A percentile compares a stretch with the other conserved stretches of the same genome.
Conservation (phyloP, 768 basidiomycete genomes). For the Tylopilus subfusipes region DNA sequence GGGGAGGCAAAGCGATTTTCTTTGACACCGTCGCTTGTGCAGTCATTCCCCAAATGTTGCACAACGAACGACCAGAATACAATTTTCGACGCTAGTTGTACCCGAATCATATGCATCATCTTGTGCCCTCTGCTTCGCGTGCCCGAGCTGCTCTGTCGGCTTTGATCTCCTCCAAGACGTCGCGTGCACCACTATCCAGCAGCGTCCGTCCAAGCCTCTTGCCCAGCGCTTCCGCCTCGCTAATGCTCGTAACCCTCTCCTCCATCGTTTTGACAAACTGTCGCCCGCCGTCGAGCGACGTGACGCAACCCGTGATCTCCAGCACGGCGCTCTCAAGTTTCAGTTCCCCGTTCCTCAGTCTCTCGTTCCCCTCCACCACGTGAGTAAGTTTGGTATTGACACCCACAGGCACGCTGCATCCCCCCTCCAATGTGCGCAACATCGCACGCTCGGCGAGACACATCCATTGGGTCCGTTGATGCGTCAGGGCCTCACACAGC, state of each 20-base stretch:
- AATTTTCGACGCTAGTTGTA: conserved; percentile 5
- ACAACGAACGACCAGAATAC: conserved; percentile 27
- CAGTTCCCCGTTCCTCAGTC: conserved; percentile 29
- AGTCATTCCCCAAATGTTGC: conserved; percentile 6
- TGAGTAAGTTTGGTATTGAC: conserved; percentile 52
- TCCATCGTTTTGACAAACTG: conserved; percentile 68
- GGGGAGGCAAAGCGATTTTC: conserved; percentile 52
- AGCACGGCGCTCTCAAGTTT: conserved; percentile 40
- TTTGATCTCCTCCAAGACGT: conserved; percentile 83
- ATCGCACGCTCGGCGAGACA: conserved; percentile 86
- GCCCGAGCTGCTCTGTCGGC: conserved; percentile 53
- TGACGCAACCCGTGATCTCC: conserved; percentile 77
- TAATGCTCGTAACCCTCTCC: conserved; percentile 45
- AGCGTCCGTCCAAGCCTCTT: conserved; percentile 59
- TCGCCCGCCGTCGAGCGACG: conserved; percentile 66
- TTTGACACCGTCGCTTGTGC: conserved; percentile 14
- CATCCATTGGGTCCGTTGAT: conserved; percentile 72
- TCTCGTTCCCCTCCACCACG: conserved; percentile 29
- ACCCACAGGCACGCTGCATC: conserved; percentile 96
- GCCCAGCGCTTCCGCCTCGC: conserved; percentile 71
- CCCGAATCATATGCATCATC: conserved; percentile 6
- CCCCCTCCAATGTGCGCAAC: conserved; percentile 88
- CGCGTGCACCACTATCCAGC: conserved; percentile 66
- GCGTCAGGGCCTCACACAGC: conserved; percentile 65
- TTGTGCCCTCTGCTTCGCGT: conserved; percentile 35